Base-by-base conservation (phyloP, 805 yeast species). In the Candida awuae region DNA sequence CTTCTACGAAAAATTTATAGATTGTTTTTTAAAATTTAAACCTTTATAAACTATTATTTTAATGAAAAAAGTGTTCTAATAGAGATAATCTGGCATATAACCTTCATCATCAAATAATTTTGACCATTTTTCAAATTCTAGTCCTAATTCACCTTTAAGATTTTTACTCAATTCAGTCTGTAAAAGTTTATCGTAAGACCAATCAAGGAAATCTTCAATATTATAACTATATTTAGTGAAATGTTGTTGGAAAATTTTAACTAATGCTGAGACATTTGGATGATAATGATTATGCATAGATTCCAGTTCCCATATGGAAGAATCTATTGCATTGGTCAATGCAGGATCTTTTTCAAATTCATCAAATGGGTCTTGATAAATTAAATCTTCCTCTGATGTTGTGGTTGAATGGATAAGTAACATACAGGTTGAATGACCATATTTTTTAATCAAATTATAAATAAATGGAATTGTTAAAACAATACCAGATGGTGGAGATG, bases 131-230 rank as follows among this genome's bases (percentile, higher is more conserved):
- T 84, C 90, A 51, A 68, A 83, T 55, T 88, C 97, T 34, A 87
- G 61, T 0, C 92, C 83, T 4, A 92, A 82, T 49, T 80, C 77
- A 5, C 79, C 74, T 49, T 80, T 80, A 55, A 84, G 67, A 47
- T 57, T 75, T 63, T 85, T 78, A 20, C 67, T 67, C 34, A 67
- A 60, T 56, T 84, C 94, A 53, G 77, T 74, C 20, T 73, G 77
- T 43, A 81, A 50, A 38, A 84, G 58, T 50, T 82, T 65, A 26
- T 70, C 66, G 56, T 88, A 92, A 41, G 80, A 77, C 85, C 95
- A 90, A 59, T 88, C 95, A 52, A 92, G 62, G 66, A 92, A 92
- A 56, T 92, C 97, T 57, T 92, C 98, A 69, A 92, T 68, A 57
- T 84, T 84, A 58, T 92, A 92, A 50, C 75, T 74, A 41, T 82